phyloP scores from a whole-genome alignment of 1,284 basidiomycete species.

The Cutaneotrichosporon mucoides region DNA sequence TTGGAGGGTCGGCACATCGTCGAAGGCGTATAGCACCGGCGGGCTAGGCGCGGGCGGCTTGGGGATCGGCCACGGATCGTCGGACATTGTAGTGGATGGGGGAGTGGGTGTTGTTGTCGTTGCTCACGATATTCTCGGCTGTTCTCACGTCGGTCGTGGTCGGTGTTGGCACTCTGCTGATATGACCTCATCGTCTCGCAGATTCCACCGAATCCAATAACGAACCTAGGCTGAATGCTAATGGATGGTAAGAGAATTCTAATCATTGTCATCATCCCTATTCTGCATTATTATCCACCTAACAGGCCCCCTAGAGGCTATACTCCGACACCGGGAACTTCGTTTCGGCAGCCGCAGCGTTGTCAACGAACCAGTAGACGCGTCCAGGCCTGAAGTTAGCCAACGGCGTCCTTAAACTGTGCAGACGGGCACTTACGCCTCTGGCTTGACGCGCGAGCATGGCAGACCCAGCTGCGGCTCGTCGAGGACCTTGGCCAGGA shows the following conservation, averaged over 20 bases:
- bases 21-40: conserved; percentile 74
- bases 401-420: no score
- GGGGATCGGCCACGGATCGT: background rate
- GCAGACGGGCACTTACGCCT: conserved; percentile 43
- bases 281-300: no score
- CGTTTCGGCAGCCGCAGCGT: conserved; percentile 64
- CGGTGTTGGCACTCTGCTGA: no score
- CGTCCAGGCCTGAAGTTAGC: conserved; percentile 60
- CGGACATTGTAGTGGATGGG: no score
- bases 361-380: conserved; percentile 87
- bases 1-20: conserved; percentile 53
- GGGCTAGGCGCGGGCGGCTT: background rate
- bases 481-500: conserved; percentile 70
- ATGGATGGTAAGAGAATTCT: no score
- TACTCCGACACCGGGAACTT: conserved; percentile 42
- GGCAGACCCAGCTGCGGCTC: conserved; percentile 75
- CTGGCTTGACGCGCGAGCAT: conserved; percentile 73
- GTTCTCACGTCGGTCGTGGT: no score
- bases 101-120: no score
- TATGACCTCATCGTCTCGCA: no score
- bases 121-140: no score
- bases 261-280: no score
- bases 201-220: no score
- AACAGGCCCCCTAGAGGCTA: conserved; percentile 11
- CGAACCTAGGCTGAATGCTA: no score